A percentile compares a stretch with the other conserved stretches of the same genome.
phyloP scores from a whole-genome alignment of 2,329 filamentous ascomycete species.

The Rosellinia necatrix region DNA sequence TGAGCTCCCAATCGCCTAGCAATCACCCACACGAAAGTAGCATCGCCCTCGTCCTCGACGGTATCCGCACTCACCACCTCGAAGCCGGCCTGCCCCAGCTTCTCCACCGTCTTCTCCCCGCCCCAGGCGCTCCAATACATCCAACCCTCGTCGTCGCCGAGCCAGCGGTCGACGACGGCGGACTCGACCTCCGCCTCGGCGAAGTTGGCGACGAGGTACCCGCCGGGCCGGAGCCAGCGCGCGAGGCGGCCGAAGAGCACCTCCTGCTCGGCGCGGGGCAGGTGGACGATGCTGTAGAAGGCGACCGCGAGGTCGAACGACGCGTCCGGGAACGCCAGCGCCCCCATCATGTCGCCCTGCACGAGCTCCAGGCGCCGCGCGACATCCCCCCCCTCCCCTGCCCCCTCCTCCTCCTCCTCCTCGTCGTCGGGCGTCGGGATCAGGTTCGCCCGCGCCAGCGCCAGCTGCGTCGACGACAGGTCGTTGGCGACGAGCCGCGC shows the following conservation, averaged over 20 bases:
- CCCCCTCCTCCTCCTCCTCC: no score
- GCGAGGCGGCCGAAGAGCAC: conserved; percentile 50
- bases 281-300: conserved; percentile 60
- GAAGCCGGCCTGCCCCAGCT: conserved; percentile 41
- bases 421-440: not conserved
- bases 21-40: conserved; percentile 48
- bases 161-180: conserved; percentile 43
- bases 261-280: conserved; percentile 56
- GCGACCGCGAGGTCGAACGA: conserved; percentile 55
- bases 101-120: conserved; percentile 39
- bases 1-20: conserved; percentile 34
- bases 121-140: conserved; percentile 52
- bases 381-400: conserved; percentile 9
- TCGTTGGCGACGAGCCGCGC: conserved; percentile 46
- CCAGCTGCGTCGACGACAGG: conserved; percentile 47
- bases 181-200: conserved; percentile 37
- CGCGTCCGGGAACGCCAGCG: conserved; percentile 38
- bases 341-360: conserved; percentile 48
- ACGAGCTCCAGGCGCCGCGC: conserved; percentile 35
- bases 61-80: conserved; percentile 42
- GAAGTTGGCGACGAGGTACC: conserved; percentile 55
- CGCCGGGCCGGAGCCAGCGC: conserved; percentile 57
- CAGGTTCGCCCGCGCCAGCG: conserved; percentile 38
- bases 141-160: conserved; percentile 46
- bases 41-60: conserved; percentile 40